These are phyloP conservation scores for Curvularia sp. DNA, from an alignment of 2,329 filamentous ascomycete genomes.

Conservation along the genomic window DNA sequence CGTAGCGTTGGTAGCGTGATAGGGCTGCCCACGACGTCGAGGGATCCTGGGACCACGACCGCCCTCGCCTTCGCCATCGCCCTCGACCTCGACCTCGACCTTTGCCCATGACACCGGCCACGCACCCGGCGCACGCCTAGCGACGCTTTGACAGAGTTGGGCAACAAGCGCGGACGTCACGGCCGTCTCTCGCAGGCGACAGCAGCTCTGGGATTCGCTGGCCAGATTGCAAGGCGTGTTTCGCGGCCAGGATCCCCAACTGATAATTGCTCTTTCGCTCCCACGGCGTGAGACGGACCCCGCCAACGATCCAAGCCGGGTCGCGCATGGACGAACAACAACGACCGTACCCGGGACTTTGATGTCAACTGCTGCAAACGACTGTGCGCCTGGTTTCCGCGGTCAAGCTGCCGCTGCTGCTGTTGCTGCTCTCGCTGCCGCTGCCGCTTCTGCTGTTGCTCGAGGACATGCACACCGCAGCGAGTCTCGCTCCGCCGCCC, in stretches of 20 bases:
- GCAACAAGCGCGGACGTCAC: conserved; percentile 12
- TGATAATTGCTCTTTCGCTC: conserved; percentile 29
- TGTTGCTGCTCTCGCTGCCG: not conserved
- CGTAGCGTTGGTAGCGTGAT: not conserved
- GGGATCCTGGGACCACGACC: not conserved
- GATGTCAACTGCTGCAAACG: conserved; percentile 13
- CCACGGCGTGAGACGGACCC: conserved; percentile 31
- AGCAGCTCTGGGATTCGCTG: conserved; percentile 22
- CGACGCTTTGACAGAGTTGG: conserved; percentile 9
- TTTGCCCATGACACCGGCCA: conserved; percentile 14
- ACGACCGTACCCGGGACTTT: conserved; percentile 13
- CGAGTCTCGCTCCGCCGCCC: conserved; percentile 25
- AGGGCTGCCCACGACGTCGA: not conserved
- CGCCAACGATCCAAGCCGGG: conserved; percentile 27
- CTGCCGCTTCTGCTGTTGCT: not conserved
- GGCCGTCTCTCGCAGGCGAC: conserved; percentile 12
- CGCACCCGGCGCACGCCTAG: conserved; percentile 23
- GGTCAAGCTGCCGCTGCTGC: not conserved
- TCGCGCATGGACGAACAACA: conserved; percentile 33
- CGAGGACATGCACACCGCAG: conserved; percentile 33
- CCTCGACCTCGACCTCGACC: not conserved
- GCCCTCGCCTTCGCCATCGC: not conserved
- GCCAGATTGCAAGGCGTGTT: conserved; percentile 23
- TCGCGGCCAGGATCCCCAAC: conserved; percentile 36
- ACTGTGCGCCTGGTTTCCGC: conserved; percentile 4